Percentiles rank a stretch among this genome's conserved stretches.
Evolutionary conservation across 1,139 yeast genomes (phyloP).

Genomic region (Zhuliangozyma parablackwelliae): DNA sequence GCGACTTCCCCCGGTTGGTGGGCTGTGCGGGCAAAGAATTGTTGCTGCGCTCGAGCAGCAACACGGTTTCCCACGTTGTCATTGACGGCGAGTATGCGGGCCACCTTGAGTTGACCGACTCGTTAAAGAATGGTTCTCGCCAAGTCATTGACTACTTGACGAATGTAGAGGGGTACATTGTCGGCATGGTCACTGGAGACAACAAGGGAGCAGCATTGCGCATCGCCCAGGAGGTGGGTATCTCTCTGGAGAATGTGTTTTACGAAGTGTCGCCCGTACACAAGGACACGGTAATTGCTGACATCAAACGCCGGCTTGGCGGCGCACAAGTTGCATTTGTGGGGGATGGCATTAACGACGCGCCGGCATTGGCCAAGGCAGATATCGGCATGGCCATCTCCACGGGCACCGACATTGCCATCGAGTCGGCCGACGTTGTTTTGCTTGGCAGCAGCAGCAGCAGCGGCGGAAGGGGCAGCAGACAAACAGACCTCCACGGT

Average conservation of each 20-base stretch:
- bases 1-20: slow-evolving; percentile 10
- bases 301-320: slow-evolving; percentile 47
- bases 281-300: slow-evolving; percentile 63
- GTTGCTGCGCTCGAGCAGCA: slow-evolving; percentile 13
- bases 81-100: slow-evolving; percentile 63
- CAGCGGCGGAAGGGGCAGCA: slow-evolving; percentile 16
- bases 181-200: slow-evolving; percentile 95
- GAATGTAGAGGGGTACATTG: slow-evolving; percentile 46
- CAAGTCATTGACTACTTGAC: slow-evolving; percentile 56
- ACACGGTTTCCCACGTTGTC: slow-evolving; percentile 37
- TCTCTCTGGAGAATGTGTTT: slow-evolving; percentile 60
- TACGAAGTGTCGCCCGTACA: slow-evolving; percentile 76
- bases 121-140: slow-evolving; percentile 62
- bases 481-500: slow-evolving; percentile 52
- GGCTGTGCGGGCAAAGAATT: slow-evolving; percentile 7
- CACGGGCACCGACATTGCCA: slow-evolving; percentile 92
- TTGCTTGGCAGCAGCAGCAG: slow-evolving; percentile 32
- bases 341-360: slow-evolving; percentile 97
- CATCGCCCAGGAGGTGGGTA: slow-evolving; percentile 66
- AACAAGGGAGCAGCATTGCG: slow-evolving; percentile 55
- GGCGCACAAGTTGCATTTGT: slow-evolving; percentile 59
- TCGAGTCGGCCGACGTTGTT: slow-evolving; percentile 94
- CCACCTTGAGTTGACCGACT: slow-evolving; percentile 61
- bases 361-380: slow-evolving; percentile 89
- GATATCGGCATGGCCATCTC: slow-evolving; percentile 89